These are phyloP conservation scores for Leccinum pellstonianum DNA, from an alignment of 768 basidiomycete genomes.

Conservation along the genomic window DNA sequence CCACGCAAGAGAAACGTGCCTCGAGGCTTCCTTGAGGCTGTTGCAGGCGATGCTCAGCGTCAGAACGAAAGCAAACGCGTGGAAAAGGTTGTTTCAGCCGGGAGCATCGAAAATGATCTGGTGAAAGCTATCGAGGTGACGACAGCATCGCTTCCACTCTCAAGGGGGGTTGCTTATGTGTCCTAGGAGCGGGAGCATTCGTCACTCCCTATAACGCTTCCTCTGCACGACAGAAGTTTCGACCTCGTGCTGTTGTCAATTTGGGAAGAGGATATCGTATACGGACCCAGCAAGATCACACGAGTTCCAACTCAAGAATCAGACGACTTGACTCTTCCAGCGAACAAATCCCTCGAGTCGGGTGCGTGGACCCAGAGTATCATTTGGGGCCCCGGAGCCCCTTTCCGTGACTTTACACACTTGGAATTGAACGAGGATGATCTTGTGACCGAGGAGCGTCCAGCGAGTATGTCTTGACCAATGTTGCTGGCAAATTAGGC, in stretches of 20 bases:
- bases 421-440: slow-evolving; percentile 79
- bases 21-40: slow-evolving; percentile 64
- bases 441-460: slow-evolving; percentile 60
- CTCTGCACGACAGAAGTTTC: slow-evolving; percentile 76
- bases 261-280: slow-evolving; percentile 89
- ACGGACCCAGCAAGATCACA: slow-evolving; percentile 46
- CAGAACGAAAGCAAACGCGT: slow-evolving; percentile 77
- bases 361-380: slow-evolving; percentile 91
- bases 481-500: not conserved
- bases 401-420: slow-evolving; percentile 79
- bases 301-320: slow-evolving; percentile 33
- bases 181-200: slow-evolving; percentile 65
- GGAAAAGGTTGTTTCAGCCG: slow-evolving; percentile 73
- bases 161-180: slow-evolving; percentile 3
- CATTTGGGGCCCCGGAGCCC: slow-evolving; percentile 77
- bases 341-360: slow-evolving; percentile 78
- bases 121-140: slow-evolving; percentile 67
- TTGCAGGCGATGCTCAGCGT: slow-evolving; percentile 75
- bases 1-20: slow-evolving; percentile 68
- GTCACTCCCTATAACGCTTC: slow-evolving; percentile 60
- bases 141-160: slow-evolving; percentile 13
- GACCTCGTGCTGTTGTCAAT: slow-evolving; percentile 84
- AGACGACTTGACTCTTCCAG: slow-evolving; percentile 66
- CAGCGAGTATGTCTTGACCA: slow-evolving; percentile 38
- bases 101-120: slow-evolving; percentile 78